Base-by-base conservation (phyloP, 1,284 basidiomycete genomes). In the Acaromyces ingoldii region DNA sequence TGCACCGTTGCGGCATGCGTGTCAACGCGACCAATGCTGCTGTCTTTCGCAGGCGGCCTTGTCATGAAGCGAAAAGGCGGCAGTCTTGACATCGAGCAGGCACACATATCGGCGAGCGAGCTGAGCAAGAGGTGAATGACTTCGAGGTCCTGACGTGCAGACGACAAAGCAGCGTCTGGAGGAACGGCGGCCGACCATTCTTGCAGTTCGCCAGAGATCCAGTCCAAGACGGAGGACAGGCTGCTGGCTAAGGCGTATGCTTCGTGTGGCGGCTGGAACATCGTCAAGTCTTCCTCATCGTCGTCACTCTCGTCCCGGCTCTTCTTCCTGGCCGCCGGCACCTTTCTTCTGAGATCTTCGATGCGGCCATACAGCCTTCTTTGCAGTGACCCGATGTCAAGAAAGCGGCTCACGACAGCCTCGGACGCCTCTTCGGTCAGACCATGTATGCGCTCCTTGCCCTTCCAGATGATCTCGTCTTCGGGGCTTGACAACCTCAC, bases 141-240 rank as follows among this genome's bases (percentile, higher is more conserved):
- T 5, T 34, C 37, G 37, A 38, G 34, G 17, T 15, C 19, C 7
- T 30, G 30, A 15, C 34, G 11, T n/a, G n/a, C 0, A 6, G 28
- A 9, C 33, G 22, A 30, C 2, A 38, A 40, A 17, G 28, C 9
- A 15, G 38, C 13, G 3, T 24, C 31, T 13, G 26, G 26, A 15
- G 43, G 49, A 29, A 49, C 48, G 3, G 43, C 42, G 4, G 45
- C 24, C 2, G 57, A 47, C 44, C 58, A 53, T 1, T 46, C 29
- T 4, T 50, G 13, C 17, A 66, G 54, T 39, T 66, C 55, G 28
- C 24, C 43, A 25, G 58, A 61, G 30, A 66, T 45, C 64, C 64
- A 66, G 1, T 53, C 48, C 10, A 64, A 33, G 26, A 66, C 57
- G 0, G 37, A 54, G 24, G 60, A 54, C 15, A 66, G 51, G 1